Base-by-base conservation (phyloP, 2,329 filamentous ascomycete species). In the Coniochaeta ligniaria region DNA sequence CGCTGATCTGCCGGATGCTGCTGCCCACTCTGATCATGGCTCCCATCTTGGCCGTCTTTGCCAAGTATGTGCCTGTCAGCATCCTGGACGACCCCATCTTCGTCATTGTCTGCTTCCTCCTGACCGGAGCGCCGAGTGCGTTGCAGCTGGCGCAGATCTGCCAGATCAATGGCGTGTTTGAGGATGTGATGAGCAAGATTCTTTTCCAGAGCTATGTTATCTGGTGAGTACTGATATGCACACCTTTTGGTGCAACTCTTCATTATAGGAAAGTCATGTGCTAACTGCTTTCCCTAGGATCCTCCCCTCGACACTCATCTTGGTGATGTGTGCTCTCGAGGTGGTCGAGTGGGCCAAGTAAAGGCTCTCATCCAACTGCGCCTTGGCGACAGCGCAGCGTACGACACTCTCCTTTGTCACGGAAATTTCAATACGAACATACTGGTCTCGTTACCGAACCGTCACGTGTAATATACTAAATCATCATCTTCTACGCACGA, bases 61-160 rank as follows among this genome's bases (percentile, higher is more conserved):
- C 95, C 62, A 98, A 97, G 72, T 97, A 88, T 70, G 84, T 96
- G 28, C 92, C 92, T 2, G 83, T 99, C 70, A 96, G 91, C 78
- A 98, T 99, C 67, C 80, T 99, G 36, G 95, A 96, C 72, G 95
- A 99, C 71, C 95, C 95, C 11, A 99, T 99, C 69, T 99, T 99
- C 74, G 88, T 99, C 66, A 91, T 99, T 66, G 95, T 99, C 38
- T 97, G 93, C 76, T 99, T 98, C 82, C 80, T 99, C 65, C 89
- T 99, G 66, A 94, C 92, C 0, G 95, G 95, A 38, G 95, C 95
- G 3, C 95, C 95, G 6, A 96, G 90, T 64, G 95, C 95, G 28
- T 80, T 99, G 65, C 95, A 99, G 76, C 79, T 99, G 70, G 94
- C 95, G 7, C 95, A 99, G 77, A 99, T 99, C 63, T 99, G 95